These are phyloP conservation scores for Eucalyptus tenuipes DNA, from an alignment of 345 rosid species.

Conservation along the genomic window DNA sequence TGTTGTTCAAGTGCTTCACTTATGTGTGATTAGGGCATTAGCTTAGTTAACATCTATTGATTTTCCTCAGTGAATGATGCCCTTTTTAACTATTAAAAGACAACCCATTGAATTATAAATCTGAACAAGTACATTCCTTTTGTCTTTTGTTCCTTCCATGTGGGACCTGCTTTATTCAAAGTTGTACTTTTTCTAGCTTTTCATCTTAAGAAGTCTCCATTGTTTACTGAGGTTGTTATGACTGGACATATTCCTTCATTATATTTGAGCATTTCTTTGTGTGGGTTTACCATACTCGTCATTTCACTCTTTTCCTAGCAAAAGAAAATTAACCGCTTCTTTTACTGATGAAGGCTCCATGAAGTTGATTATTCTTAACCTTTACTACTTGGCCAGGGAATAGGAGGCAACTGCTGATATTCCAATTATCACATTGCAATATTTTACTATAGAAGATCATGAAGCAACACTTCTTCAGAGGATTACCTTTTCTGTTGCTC, in stretches of 20 bases:
- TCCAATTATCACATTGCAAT: background rate
- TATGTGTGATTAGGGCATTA: background rate
- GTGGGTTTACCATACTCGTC: background rate
- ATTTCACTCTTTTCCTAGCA: background rate
- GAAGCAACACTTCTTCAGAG: conserved; percentile 19
- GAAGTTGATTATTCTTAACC: background rate
- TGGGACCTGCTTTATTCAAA: background rate
- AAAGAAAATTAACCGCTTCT: background rate
- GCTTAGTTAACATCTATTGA: background rate
- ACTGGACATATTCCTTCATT: background rate
- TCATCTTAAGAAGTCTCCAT: background rate
- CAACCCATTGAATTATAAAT: background rate
- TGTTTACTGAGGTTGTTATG: background rate
- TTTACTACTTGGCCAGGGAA: background rate
- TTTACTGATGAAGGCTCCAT: background rate
- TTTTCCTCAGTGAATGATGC: background rate
- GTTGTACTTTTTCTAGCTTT: background rate
- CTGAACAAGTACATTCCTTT: background rate
- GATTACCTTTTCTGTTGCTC: conserved; percentile 16
- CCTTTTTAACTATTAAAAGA: background rate
- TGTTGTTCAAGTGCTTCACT: background rate
- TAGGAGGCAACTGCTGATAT: background rate
- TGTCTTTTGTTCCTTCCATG: background rate
- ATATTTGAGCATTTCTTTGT: background rate
- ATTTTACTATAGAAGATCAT: conserved; percentile 5